Conservation (phyloP, 306 rosid genomes). For the Benincasa hispida region DNA sequence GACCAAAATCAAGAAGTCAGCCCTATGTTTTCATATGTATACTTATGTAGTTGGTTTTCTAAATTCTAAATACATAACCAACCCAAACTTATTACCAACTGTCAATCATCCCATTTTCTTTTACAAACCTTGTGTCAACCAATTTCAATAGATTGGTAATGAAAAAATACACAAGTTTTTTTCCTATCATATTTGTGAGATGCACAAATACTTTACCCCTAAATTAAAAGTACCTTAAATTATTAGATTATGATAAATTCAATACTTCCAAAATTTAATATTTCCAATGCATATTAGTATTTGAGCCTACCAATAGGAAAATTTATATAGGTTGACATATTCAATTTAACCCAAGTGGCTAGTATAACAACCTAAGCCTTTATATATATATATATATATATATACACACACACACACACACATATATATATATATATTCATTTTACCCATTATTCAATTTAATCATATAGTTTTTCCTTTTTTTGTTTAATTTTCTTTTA, state of each 20-base stretch:
- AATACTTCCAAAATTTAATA: no score
- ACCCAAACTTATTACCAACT: background rate
- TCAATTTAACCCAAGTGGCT: background rate
- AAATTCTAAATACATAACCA: background rate
- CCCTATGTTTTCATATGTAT: no score
- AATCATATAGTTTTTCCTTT: background rate
- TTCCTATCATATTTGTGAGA: background rate
- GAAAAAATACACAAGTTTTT: background rate
- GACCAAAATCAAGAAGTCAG: background rate
- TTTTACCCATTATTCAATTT: background rate
- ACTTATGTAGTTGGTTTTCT: no score
- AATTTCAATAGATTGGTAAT: background rate
- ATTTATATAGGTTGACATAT: background rate
- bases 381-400: no score
- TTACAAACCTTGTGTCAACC: background rate
- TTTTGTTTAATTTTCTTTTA: background rate
- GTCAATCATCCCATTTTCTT: background rate
- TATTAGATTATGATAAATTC: background rate
- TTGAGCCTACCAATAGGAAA: background rate
- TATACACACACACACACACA: no score
- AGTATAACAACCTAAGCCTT: background rate
- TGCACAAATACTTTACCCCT: background rate
- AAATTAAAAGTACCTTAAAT: background rate
- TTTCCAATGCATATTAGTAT: background rate
- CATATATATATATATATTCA: no score